Conservation (phyloP, 805 yeast species). For the Metahyphopichia silvanorum region DNA sequence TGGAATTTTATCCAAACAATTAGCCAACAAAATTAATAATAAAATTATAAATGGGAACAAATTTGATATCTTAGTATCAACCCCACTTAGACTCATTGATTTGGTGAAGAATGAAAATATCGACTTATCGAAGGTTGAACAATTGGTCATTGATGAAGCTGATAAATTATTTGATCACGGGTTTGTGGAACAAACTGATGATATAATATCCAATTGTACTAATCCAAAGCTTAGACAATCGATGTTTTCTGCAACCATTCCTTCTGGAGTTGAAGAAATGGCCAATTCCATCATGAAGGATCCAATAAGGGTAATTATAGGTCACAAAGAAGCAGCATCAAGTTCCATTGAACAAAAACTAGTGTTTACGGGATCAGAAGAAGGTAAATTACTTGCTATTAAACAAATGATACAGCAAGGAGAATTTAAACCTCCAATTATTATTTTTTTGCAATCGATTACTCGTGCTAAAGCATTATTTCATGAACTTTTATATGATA, state of each 20-base stretch:
- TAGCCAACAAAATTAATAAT: slow-evolving; percentile 64
- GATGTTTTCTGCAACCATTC: slow-evolving; percentile 93
- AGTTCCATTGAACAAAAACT: slow-evolving; percentile 76
- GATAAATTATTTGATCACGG: slow-evolving; percentile 87
- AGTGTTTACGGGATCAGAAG: slow-evolving; percentile 87
- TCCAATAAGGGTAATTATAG: slow-evolving; percentile 83
- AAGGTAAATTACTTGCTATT: slow-evolving; percentile 90
- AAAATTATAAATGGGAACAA: slow-evolving; percentile 57
- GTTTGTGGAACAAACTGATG: slow-evolving; percentile 89
- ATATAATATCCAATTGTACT: slow-evolving; percentile 61
- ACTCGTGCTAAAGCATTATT: slow-evolving; percentile 92
- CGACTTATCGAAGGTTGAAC: slow-evolving; percentile 64
- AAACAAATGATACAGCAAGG: slow-evolving; percentile 84
- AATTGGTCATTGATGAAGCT: slow-evolving; percentile 89
- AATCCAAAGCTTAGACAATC: slow-evolving; percentile 58
- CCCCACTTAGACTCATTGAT: slow-evolving; percentile 87
- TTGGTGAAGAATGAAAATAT: slow-evolving; percentile 60
- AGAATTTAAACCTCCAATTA: slow-evolving; percentile 87
- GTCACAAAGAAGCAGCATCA: slow-evolving; percentile 92
- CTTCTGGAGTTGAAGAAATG: slow-evolving; percentile 86
- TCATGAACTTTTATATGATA: slow-evolving; percentile 90
- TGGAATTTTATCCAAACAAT: slow-evolving; percentile 67
- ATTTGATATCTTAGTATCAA: slow-evolving; percentile 78
- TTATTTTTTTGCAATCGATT: slow-evolving; percentile 88
- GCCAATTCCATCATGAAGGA: slow-evolving; percentile 83